These are phyloP conservation scores for Saccharata proteae DNA, from an alignment of 2,329 filamentous ascomycete genomes.

Conservation along the genomic window DNA sequence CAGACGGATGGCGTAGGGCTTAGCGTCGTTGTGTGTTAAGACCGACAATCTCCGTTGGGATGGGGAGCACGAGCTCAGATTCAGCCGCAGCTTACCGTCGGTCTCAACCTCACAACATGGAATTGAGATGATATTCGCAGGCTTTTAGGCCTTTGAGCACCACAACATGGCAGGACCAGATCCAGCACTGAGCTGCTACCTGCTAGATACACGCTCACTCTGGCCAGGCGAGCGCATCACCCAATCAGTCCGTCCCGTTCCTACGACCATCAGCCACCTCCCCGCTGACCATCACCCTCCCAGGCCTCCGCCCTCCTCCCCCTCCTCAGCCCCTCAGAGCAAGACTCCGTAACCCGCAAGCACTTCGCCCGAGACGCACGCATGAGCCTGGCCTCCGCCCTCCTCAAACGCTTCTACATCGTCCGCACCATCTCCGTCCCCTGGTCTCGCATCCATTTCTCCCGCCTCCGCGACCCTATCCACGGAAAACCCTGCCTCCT, in stretches of 20 bases:
- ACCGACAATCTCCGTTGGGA: no score
- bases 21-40: no score
- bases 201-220: constrained; percentile 35
- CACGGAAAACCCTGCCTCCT: constrained; percentile 41
- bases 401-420: constrained; percentile 62
- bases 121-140: no score
- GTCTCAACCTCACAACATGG: no score
- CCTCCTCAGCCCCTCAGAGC: constrained; percentile 40
- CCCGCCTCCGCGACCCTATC: constrained; percentile 39
- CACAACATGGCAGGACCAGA: no score
- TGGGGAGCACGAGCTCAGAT: no score
- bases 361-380: constrained; percentile 61
- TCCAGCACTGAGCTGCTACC: constrained; percentile 38
- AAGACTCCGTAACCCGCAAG: constrained; percentile 45
- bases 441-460: constrained; percentile 48
- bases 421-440: constrained; percentile 44
- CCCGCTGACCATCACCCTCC: neutral
- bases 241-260: constrained; percentile 21
- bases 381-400: constrained; percentile 58
- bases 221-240: constrained; percentile 36
- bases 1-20: no score
- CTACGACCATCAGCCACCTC: neutral
- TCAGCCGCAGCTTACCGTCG: no score
- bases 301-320: constrained; percentile 31
- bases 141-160: no score